Percentiles rank a stretch among this genome's conserved stretches.
These are phyloP conservation scores for Emericellopsis atlantica DNA, from an alignment of 2,329 filamentous ascomycete genomes.

Conservation along the genomic window DNA sequence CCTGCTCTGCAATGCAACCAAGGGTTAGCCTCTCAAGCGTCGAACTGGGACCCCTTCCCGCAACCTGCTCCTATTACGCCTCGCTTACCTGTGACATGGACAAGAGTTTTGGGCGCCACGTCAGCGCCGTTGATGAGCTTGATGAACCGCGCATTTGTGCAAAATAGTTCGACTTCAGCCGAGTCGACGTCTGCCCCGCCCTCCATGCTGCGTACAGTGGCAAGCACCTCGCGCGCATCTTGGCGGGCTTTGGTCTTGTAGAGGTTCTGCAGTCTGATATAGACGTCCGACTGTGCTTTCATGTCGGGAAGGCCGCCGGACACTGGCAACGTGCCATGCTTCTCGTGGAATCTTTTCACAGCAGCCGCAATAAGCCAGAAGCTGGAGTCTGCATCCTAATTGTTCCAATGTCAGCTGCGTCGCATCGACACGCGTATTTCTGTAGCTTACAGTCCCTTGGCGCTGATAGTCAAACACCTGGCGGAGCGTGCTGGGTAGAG, in stretches of 20 bases:
- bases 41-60: neutral
- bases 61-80: neutral
- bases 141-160: constrained; percentile 88
- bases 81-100: constrained; percentile 41
- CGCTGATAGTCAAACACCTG: constrained; percentile 64
- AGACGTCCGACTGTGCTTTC: constrained; percentile 87
- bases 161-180: constrained; percentile 78
- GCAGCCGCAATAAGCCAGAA: constrained; percentile 89
- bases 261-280: constrained; percentile 80
- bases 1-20: constrained; percentile 27
- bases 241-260: constrained; percentile 80
- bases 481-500: constrained; percentile 54
- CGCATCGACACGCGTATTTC: neutral
- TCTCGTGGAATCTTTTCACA: constrained; percentile 62
- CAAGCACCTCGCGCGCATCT: constrained; percentile 65
- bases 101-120: constrained; percentile 30
- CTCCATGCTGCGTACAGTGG: constrained; percentile 41
- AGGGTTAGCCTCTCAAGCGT: neutral
- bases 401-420: constrained; percentile 8
- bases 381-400: constrained; percentile 36
- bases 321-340: constrained; percentile 64
- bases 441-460: constrained; percentile 33
- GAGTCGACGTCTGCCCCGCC: constrained; percentile 44
- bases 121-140: constrained; percentile 60
- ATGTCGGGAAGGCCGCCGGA: constrained; percentile 88